Evolutionary conservation across 2,329 filamentous ascomycete species (phyloP).

Genomic region (Penicillium corylophilum): DNA sequence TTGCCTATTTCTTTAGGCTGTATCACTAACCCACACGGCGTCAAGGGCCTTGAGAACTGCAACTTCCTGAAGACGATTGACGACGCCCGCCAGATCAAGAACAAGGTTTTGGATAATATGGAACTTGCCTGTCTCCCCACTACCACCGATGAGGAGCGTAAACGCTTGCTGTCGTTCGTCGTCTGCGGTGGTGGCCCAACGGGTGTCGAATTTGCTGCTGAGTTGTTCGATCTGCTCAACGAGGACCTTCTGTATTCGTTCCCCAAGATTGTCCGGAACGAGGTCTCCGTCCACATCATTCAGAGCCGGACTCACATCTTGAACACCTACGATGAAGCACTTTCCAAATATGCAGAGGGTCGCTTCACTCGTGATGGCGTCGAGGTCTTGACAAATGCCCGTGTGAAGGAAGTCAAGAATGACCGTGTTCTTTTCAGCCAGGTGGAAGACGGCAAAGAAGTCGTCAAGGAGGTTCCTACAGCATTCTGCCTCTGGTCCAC

Average conservation of each 20-base stretch:
- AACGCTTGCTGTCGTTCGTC: conserved; percentile 89
- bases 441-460: conserved; percentile 67
- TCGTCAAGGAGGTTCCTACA: conserved; percentile 93
- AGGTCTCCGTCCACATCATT: conserved; percentile 96
- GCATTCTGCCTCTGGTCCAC: conserved; percentile 98
- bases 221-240: conserved; percentile 93
- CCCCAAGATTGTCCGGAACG: conserved; percentile 86
- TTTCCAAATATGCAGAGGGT: conserved; percentile 88
- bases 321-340: conserved; percentile 95
- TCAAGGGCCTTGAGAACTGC: conserved; percentile 90
- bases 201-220: conserved; percentile 95
- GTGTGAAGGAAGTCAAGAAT: conserved; percentile 81
- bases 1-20: conserved; percentile 55
- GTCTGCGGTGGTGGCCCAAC: conserved; percentile 92
- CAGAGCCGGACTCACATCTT: conserved; percentile 93
- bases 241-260: conserved; percentile 85
- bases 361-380: conserved; percentile 89
- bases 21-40: conserved; percentile 89
- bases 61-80: conserved; percentile 94
- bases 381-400: conserved; percentile 85
- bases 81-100: conserved; percentile 86
- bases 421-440: conserved; percentile 91
- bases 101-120: conserved; percentile 82
- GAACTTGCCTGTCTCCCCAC: conserved; percentile 92
- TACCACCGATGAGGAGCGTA: conserved; percentile 82